Base-by-base conservation (phyloP, 441 rosid genomes). In the Macaranga tanarius region DNA sequence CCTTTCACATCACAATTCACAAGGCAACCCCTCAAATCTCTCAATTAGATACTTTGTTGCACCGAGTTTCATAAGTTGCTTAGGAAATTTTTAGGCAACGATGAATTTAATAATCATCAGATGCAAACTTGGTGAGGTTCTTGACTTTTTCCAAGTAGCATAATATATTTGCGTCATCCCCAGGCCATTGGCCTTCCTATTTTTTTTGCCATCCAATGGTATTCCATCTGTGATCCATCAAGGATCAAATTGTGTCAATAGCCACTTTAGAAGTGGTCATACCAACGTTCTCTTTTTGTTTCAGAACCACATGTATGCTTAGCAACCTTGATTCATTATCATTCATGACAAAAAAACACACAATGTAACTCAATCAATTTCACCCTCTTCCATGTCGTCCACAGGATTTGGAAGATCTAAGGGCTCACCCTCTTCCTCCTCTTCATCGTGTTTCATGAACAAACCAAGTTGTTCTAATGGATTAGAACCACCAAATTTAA, bases 391-490 rank as follows among this genome's bases (percentile, higher is more conserved):
- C 0, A 86, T 74, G 20, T 88, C 95, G n/a, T 79, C 70, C 16
- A 65, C 74, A 22, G 71, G 75, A 76, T 42, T 77, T 25, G 73
- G 67, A 66, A 71, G 59, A 42, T 71, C 61, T 25, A 77, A 79
- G 10, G 83, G 87, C 70, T 92, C 97, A 4, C 80, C 78, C 54
- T 91, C 97, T 62, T 95, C 98, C 58, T 91, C 95, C 16, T 89
- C 97, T 0, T 90, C 95, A 67, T 94, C 98, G 50, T 75, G 81
- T 81, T 89, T 94, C 87, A 89, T 92, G 82, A 83, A 94, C 75
- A 92, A 71, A 34, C 97, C 97, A 67, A 92, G 80, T 58, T 84
- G 89, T 77, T 89, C 95, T 67, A 92, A 78, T n/a, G 99, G 95
- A 69, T 92, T 89, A 77, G 71, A 86, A 48, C 28, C 85, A n/a